Evolutionary conservation across 164 flowering plant species (phyloP).

Genomic region (Malania oleifera): DNA sequence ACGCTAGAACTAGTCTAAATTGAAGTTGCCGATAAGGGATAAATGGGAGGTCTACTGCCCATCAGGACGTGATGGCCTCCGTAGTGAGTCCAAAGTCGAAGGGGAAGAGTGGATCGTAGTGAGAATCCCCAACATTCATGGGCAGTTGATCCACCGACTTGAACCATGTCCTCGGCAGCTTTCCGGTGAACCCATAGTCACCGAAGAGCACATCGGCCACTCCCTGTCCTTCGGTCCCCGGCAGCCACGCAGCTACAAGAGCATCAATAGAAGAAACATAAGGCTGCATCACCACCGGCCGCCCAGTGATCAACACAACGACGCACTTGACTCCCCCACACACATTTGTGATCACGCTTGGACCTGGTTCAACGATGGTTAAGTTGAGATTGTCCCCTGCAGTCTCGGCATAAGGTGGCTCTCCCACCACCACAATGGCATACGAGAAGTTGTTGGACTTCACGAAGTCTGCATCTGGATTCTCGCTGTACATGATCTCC

Average conservation of each 20-base stretch:
- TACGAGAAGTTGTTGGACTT: constrained; percentile 17
- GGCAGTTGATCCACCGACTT: no score
- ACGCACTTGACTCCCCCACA: constrained; percentile 20
- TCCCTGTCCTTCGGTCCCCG: constrained; percentile 23
- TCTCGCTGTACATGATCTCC: constrained; percentile 16
- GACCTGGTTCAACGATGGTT: constrained; percentile 15
- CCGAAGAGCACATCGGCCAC: constrained; percentile 26
- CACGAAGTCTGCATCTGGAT: constrained; percentile 13
- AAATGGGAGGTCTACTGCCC: no score
- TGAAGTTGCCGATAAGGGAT: no score
- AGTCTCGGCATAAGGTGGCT: constrained; percentile 21
- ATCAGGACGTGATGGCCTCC: no score
- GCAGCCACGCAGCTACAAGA: constrained; percentile 27
- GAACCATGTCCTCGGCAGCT: constrained; percentile 18
- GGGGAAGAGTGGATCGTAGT: no score
- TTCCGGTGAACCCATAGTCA: constrained; percentile 25
- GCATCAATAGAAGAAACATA: constrained; percentile 14
- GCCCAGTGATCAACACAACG: constrained; percentile 15
- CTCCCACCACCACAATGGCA: constrained; percentile 25
- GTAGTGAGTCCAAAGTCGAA: no score
- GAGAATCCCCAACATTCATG: no score
- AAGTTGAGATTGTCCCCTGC: constrained; percentile 17
- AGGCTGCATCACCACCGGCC: constrained; percentile 22
- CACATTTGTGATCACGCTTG: constrained; percentile 13
- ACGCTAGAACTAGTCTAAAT: no score